Evolutionary conservation across 2,329 filamentous ascomycete species (phyloP).

Genomic region (Aspergillus pseudoviridinutans): DNA sequence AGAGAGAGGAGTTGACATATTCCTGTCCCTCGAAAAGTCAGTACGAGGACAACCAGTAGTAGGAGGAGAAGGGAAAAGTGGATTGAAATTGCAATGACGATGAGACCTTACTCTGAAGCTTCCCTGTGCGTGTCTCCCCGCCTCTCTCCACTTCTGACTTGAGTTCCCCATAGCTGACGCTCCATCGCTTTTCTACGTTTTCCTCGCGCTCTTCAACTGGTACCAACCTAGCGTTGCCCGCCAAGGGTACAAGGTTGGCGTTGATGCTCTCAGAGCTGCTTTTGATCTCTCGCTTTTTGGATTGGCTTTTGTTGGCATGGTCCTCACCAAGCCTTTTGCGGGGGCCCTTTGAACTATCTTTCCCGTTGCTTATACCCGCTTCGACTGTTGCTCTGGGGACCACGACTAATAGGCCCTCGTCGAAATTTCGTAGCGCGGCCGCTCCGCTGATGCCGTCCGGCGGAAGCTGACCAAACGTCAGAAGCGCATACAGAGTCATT

Average conservation of each 20-base stretch:
- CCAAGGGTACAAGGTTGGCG: constrained; percentile 19
- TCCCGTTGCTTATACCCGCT: background rate
- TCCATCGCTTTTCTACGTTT: constrained; percentile 16
- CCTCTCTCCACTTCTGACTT: constrained; percentile 1
- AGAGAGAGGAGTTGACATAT: constrained; percentile 21
- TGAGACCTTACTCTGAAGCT: constrained; percentile 18
- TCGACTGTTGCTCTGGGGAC: background rate
- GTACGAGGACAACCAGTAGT: background rate
- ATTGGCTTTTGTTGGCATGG: background rate
- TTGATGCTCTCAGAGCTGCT: background rate
- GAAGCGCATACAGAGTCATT: constrained; percentile 21
- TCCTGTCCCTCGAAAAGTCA: constrained; percentile 9
- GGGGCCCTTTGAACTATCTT: background rate
- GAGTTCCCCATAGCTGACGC: constrained; percentile 12
- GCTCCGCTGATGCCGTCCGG: constrained; percentile 2
- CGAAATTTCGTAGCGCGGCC: background rate
- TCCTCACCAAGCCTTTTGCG: background rate
- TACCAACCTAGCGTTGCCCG: constrained; percentile 12
- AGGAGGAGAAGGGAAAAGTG: background rate
- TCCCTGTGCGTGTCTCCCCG: constrained; percentile 7
- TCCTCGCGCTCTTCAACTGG: constrained; percentile 5
- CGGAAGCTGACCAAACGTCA: constrained; percentile 9
- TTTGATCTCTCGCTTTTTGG: background rate
- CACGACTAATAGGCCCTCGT: background rate
- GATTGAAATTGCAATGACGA: background rate